Percentiles rank a stretch among this genome's conserved stretches.
phyloP scores from a whole-genome alignment of 2,329 filamentous ascomycete species.

The Nigrospora osmanthi region DNA sequence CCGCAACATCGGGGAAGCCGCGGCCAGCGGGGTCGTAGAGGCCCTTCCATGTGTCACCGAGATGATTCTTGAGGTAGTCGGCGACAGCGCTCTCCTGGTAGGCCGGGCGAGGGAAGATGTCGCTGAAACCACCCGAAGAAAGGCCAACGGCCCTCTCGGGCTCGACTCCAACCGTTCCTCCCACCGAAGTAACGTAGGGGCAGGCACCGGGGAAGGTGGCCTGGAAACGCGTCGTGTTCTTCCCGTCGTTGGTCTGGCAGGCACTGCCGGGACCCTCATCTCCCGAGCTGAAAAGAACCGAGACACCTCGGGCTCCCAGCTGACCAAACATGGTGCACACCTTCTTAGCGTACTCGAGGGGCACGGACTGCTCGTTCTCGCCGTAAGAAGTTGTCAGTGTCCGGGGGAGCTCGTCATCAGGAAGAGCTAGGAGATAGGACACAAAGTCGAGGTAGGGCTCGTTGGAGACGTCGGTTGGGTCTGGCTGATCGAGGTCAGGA shows the following conservation, averaged over 20 bases:
- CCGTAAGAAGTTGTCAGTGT: constrained; percentile 60
- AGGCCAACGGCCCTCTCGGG: constrained; percentile 48
- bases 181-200: constrained; percentile 51
- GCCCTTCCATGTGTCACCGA: constrained; percentile 28
- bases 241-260: constrained; percentile 48
- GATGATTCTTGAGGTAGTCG: constrained; percentile 28
- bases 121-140: constrained; percentile 43
- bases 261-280: constrained; percentile 19
- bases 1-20: constrained; percentile 54
- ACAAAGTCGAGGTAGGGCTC: constrained; percentile 19
- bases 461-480: constrained; percentile 10
- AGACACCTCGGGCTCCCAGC: constrained; percentile 57
- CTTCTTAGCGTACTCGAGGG: constrained; percentile 48
- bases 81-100: constrained; percentile 38
- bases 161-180: constrained; percentile 39
- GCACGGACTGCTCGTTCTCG: constrained; percentile 58
- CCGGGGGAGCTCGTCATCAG: constrained; percentile 44
- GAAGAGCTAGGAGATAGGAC: constrained; percentile 12
- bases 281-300: constrained; percentile 17
- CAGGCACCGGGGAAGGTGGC: constrained; percentile 48
- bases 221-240: constrained; percentile 40
- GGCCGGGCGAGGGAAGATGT: constrained; percentile 32
- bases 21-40: constrained; percentile 40
- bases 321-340: constrained; percentile 59
- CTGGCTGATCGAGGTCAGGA: constrained; percentile 31